Conservation (phyloP, 345 rosid species). For the Lepidium aucheri region DNA sequence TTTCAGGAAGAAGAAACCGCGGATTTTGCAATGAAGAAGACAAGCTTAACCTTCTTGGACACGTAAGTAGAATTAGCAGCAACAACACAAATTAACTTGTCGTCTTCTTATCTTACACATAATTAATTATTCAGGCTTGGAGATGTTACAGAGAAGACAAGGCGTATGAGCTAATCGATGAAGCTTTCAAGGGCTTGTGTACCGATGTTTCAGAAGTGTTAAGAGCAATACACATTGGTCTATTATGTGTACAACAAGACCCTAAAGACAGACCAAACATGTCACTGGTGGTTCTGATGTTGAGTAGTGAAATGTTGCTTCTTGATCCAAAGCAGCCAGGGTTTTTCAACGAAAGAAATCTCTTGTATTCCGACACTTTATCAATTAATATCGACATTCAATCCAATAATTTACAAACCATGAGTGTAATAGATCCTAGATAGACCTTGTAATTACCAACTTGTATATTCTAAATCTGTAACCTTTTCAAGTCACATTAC, state of each 20-base stretch:
- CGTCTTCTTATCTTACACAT: not conserved
- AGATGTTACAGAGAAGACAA: constrained; percentile 27
- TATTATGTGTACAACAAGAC: constrained; percentile 30
- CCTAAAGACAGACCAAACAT: constrained; percentile 27
- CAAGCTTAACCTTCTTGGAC: constrained; percentile 67
- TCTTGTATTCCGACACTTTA: constrained; percentile 23
- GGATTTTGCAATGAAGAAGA: constrained; percentile 21
- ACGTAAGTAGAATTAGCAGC: constrained; percentile 38
- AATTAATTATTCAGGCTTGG: constrained; percentile 22
- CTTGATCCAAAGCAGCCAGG: constrained; percentile 26
- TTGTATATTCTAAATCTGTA: constrained; percentile 11
- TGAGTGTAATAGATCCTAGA: constrained; percentile 27
- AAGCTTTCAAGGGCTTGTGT: constrained; percentile 12
- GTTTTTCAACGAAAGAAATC: constrained; percentile 23
- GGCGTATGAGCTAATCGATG: constrained; percentile 17
- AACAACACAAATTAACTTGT: not conserved
- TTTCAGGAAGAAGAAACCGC: constrained; percentile 27
- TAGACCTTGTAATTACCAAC: not conserved
- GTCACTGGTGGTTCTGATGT: constrained; percentile 23
- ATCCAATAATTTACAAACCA: constrained; percentile 20
- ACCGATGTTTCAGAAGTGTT: constrained; percentile 20
- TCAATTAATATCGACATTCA: constrained; percentile 22
- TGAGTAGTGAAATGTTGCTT: constrained; percentile 31
- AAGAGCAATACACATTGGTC: constrained; percentile 28
- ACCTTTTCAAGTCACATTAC: too few relatives aligned